Evolutionary conservation across 257 asterid species (phyloP), one percentile per base, ranked within the genome.

Genomic region (Jacaranda mimosifolia): DNA sequence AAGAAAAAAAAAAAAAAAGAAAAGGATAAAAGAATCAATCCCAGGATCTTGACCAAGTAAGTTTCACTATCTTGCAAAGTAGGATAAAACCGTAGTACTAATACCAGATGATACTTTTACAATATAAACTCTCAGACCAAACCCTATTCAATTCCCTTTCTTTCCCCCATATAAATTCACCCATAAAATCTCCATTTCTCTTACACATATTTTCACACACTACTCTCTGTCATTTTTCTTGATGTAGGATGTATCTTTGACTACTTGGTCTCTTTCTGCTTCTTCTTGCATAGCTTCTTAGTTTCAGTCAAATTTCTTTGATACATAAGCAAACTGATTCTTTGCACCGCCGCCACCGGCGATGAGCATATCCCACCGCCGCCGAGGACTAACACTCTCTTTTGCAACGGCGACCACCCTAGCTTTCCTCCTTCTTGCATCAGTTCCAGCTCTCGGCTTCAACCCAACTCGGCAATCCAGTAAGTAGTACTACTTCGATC

Each of bases 341-440:
- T 15, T 17, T 15, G 32, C 32, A 26, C 53, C 75, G 11, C 63
- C 62, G n/a, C 63, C 64, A 9, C 18, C 49, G 80, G 65, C 80
- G 77, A 91, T 91, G 96, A 86, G 79, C 87, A 36, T 56, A 18
- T 36, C 68, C 2, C 69, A 15, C 85, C 84, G 7, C 79, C 77
- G 46, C 63, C 84, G 58, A 81, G 83, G 64, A 10, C 9, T 53
- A 1, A 18, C 76, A 4, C 83, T 80, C 73, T 69, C 85, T 8
- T 32, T 78, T 4, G 81, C 91, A 77, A 56, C 77, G 67, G 32
- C 60, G 6, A 42, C 68, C 17, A 18, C 84, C 75, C 38, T 86
- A 14, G 82, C 84, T 17, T 60, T 89, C 67, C 85, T 91, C 59
- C 65, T 91, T 52, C 85, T 89, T 11, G 63, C 91, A 18, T 74